A percentile compares a stretch with the other conserved stretches of the same genome.
Evolutionary conservation across 2,329 filamentous ascomycete genomes (phyloP).

Genomic region (Calonectria leucothoes): DNA sequence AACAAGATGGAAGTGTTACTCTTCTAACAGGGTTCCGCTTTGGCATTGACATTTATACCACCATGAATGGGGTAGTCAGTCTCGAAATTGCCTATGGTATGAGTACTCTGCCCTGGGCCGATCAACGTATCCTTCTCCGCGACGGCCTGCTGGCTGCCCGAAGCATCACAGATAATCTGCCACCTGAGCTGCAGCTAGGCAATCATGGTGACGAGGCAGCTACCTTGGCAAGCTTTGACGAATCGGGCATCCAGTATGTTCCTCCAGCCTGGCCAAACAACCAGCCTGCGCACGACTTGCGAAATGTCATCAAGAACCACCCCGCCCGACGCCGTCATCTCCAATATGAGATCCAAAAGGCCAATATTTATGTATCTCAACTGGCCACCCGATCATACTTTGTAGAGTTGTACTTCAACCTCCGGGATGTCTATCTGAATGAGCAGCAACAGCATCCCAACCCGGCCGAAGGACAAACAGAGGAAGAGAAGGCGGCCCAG

Average conservation of each 20-base stretch:
- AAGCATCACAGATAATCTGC: conserved; percentile 73
- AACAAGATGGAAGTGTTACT: conserved; percentile 75
- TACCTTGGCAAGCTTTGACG: conserved; percentile 55
- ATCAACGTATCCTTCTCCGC: conserved; percentile 79
- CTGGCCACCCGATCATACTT: conserved; percentile 85
- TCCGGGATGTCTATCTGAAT: conserved; percentile 73
- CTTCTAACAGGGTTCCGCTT: conserved; percentile 84
- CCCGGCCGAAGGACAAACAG: conserved; percentile 49
- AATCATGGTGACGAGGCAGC: conserved; percentile 50
- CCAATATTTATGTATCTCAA: conserved; percentile 87
- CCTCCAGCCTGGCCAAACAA: conserved; percentile 61
- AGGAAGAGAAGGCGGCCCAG: conserved; percentile 51
- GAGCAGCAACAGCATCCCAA: conserved; percentile 54
- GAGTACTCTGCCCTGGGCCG: conserved; percentile 79
- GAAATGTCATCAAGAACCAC: conserved; percentile 61
- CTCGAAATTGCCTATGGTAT: conserved; percentile 86
- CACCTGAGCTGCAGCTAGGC: conserved; percentile 73
- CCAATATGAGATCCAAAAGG: conserved; percentile 91
- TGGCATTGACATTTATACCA: conserved; percentile 81
- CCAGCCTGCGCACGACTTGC: conserved; percentile 62
- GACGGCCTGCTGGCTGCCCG: conserved; percentile 79
- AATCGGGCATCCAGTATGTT: conserved; percentile 62
- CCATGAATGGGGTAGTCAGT: conserved; percentile 82
- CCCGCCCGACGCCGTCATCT: conserved; percentile 65
- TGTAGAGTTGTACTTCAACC: conserved; percentile 86